Base-by-base conservation (phyloP, 192 early-diverging fungal genomes). In the Podila clonocystis region DNA sequence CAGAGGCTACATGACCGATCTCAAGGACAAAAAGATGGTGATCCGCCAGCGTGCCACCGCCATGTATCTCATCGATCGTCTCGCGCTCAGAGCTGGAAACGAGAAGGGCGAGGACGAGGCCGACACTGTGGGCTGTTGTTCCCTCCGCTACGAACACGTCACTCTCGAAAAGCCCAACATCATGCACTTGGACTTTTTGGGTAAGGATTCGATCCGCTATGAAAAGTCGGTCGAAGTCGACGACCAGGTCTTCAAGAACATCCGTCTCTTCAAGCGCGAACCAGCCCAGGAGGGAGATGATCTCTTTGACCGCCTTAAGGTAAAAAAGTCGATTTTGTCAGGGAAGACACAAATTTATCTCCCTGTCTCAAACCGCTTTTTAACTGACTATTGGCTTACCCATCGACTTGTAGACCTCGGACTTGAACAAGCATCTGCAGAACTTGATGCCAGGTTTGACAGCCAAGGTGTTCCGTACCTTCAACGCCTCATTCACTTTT, bases 391-490 rank as follows among this genome's bases (percentile, higher is more conserved):
- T 31, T 63, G 7, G 41, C 19, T 72, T 72, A 8, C 4, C 13
- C 2, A 1, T 31, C 9, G 5, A 13, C 1, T 45, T 49, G 7
- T 20, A 95, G 91, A 95, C 97, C 4, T 66, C 89, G 1, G 70
- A 84, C 49, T 85, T 99, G 63, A 99, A 99, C 83, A 98, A 95
- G 84, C 93, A 97, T 75, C 77, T 99, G 65, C 89, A 91, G 31
- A 90, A 70, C 38, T 90, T 93, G 72, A 98, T 98, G 96, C 85
- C 89, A 17, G 96, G 97, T 7, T 82, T 99, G 60, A 96, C 95
- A 7, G 98, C 97, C 58, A 99, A 99, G 82, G 98, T 99, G 19
- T 99, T 99, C 86, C 97, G 98, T 95, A 99, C 98, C 28, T 98
- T 91, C 84, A 99, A 99, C 73, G 98, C 98, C 9, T 98, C 96